Base-by-base conservation (phyloP, 2,329 filamentous ascomycete species). In the Metarhizium anisopliae region DNA sequence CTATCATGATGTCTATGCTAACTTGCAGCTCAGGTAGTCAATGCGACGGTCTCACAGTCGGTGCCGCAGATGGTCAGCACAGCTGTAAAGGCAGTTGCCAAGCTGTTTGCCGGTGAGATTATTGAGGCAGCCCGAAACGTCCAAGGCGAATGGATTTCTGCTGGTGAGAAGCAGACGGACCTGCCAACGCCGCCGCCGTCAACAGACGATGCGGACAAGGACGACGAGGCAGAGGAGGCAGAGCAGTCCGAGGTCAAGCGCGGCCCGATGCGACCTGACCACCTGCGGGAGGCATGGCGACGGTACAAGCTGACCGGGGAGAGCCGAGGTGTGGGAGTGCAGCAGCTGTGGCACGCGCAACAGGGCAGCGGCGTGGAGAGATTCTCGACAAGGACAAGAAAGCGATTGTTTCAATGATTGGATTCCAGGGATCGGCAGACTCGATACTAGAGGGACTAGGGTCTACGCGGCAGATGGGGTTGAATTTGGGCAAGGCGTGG, bases 11-110 rank as follows among this genome's bases (percentile, higher is more conserved):
- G 18, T 5, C 35, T 29, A 14, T 5, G n/a, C 51, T 35, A 32
- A 18, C 14, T 38, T 14, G 50, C 8, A 16, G 45, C 52, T 4
- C 58, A 85, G 79, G 81, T 92, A 58, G 85, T 90, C 66, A 93
- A 92, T 65, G 86, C 88, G 57, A 90, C 88, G 2, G 85, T 91
- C 8, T 90, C 86, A 0, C 89, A 92, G 67, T 90, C 86, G 2
- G 88, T 90, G 0, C 86, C 87, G 0, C 77, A 81, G 20, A 86
- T 82, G 62, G 86, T 91, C 52, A 85, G 89, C 59, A 83, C 87
- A 25, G 85, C 86, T n/a, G 86, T 92, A 65, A 85, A 84, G 51
- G 83, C 85, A 0, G 87, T 89, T 20, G 84, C 86, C 51, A 93
- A 93, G 70, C 78, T 89, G 58, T 91, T 89, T 67, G 81, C 88